Conservation (phyloP, 768 basidiomycete genomes). For the Mycena kentingensis region DNA sequence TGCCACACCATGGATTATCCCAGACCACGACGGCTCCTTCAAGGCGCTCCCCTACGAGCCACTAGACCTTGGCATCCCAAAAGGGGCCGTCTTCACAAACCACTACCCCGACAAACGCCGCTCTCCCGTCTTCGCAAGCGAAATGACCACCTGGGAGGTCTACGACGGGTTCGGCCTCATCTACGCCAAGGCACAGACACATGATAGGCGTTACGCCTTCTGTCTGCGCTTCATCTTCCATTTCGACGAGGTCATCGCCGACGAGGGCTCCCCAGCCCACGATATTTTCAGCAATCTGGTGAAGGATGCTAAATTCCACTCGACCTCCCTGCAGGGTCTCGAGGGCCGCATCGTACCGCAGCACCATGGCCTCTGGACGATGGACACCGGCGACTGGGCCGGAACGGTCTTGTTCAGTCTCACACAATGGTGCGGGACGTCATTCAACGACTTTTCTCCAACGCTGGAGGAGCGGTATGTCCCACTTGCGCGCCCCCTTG, state of each 20-base stretch:
- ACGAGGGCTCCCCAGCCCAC: background rate
- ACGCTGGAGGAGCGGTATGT: conserved; percentile 1
- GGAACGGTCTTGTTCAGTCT: conserved; percentile 10
- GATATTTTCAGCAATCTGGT: background rate
- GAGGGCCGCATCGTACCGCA: background rate
- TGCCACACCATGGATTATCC: no score
- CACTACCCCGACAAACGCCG: no score
- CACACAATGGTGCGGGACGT: conserved; percentile 4
- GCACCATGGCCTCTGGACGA: conserved; percentile 13
- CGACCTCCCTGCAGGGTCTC: background rate
- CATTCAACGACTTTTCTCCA: conserved; percentile 6
- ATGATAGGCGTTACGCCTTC: no score
- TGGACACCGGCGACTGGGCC: conserved; percentile 7
- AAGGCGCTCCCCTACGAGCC: no score
- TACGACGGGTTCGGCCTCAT: no score
- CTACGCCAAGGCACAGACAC: no score
- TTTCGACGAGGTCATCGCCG: background rate
- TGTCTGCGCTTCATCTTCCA: conserved; percentile 12
- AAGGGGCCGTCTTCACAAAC: no score
- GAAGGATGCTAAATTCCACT: conserved; percentile 10
- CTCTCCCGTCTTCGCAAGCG: no score
- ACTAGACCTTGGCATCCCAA: no score
- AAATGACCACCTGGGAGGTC: no score
- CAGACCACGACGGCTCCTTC: no score
- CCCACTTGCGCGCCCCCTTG: background rate